A percentile compares a stretch with the other conserved stretches of the same genome.
phyloP scores from a whole-genome alignment of 106 monocot genomes.

The Narthecium ossifragum region DNA sequence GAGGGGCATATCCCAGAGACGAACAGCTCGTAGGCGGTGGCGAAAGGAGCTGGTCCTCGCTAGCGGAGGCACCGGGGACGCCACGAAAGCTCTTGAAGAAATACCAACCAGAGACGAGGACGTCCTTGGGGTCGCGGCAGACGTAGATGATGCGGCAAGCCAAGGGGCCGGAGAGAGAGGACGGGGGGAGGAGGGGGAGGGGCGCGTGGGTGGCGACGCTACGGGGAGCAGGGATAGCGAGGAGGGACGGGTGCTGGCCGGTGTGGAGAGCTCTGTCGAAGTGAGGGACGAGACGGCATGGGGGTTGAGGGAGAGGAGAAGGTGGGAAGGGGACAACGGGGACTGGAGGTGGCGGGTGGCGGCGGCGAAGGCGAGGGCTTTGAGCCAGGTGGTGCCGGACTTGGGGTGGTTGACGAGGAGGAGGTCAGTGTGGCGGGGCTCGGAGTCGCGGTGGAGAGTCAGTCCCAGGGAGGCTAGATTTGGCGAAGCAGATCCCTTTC shows the following conservation, averaged over 20 bases:
- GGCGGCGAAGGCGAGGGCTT: conserved; percentile 15
- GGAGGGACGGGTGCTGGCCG: conserved; percentile 9
- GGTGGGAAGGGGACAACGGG: not conserved
- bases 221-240: conserved; percentile 2
- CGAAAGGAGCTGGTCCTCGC: not conserved
- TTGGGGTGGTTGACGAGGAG: conserved; percentile 6
- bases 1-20: not conserved
- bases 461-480: not conserved
- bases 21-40: not conserved
- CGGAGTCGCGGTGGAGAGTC: not conserved
- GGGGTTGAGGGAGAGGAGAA: no score
- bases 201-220: conserved; percentile 5
- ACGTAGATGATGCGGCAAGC: conserved; percentile 7
- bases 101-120: conserved; percentile 7
- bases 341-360: conserved; percentile 13
- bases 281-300: no score
- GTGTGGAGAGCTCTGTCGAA: no score
- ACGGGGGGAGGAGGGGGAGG: conserved; percentile 11
- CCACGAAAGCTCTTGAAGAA: not conserved
- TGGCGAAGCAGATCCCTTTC: no score
- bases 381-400: conserved; percentile 19
- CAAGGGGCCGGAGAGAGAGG: conserved; percentile 1
- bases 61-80: no score
- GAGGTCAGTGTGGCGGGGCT: not conserved
- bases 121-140: conserved; percentile 19